These are phyloP conservation scores for Candida neerlandica DNA, from an alignment of 1,139 yeast species.

Conservation along the genomic window DNA sequence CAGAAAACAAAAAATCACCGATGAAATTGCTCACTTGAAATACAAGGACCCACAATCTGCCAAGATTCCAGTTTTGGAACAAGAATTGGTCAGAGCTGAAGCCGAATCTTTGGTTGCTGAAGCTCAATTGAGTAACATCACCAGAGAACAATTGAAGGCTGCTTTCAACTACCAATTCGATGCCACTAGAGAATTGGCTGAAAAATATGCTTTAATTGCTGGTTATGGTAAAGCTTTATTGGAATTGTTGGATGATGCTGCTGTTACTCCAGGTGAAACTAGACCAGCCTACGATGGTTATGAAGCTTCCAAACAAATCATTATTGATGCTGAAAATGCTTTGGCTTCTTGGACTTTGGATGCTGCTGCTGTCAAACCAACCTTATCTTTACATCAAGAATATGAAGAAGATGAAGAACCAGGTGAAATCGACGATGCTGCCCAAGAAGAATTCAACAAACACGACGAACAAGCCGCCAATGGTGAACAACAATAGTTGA, in stretches of 20 bases:
- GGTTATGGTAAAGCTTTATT: slow-evolving; percentile 98
- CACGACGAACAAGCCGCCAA: slow-evolving; percentile 30
- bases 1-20: slow-evolving; percentile 96
- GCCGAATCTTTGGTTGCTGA: slow-evolving; percentile 99
- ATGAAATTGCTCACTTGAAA: slow-evolving; percentile 95
- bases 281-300: slow-evolving; percentile 98
- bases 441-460: slow-evolving; percentile 44
- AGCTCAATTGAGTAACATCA: slow-evolving; percentile 96
- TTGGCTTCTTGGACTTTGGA: slow-evolving; percentile 96
- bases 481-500: slow-evolving; percentile 5
- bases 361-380: slow-evolving; percentile 92
- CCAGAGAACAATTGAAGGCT: slow-evolving; percentile 96
- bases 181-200: slow-evolving; percentile 94
- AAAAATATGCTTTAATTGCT: slow-evolving; percentile 94
- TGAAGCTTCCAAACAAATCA: slow-evolving; percentile 97
- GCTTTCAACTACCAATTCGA: slow-evolving; percentile 97
- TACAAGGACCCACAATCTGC: slow-evolving; percentile 98
- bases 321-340: slow-evolving; percentile 95
- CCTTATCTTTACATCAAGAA: slow-evolving; percentile 83
- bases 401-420: slow-evolving; percentile 66
- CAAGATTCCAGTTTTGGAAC: slow-evolving; percentile 92
- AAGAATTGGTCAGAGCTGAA: slow-evolving; percentile 97
- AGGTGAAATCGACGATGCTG: slow-evolving; percentile 55
- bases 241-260: slow-evolving; percentile 93
- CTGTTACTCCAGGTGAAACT: slow-evolving; percentile 99